Percentiles rank a stretch among this genome's conserved stretches.
Conservation (phyloP, 768 basidiomycete species). For the Lactifluus hygrophoroides region DNA sequence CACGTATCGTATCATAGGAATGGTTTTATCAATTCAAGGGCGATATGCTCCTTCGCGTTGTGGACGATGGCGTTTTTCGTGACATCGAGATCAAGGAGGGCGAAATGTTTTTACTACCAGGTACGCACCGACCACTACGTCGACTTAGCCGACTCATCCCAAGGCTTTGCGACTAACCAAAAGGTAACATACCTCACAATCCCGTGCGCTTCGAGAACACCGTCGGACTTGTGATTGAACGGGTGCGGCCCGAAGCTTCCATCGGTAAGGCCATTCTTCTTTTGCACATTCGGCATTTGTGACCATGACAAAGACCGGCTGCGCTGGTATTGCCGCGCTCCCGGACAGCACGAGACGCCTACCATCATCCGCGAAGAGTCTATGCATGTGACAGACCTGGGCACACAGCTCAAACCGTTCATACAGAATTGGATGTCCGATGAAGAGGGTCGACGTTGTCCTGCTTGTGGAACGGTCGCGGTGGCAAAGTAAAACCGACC, state of each 20-base stretch:
- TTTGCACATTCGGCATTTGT: no score
- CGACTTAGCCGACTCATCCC: neutral
- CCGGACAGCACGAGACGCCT: conserved; percentile 49
- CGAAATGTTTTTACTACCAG: conserved; percentile 93
- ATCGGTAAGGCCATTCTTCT: conserved; percentile 51
- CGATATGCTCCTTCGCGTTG: conserved; percentile 79
- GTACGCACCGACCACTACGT: conserved; percentile 25
- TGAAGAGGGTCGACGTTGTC: conserved; percentile 58
- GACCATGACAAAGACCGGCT: conserved; percentile 71
- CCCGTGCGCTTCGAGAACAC: conserved; percentile 88
- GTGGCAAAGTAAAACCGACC: conserved; percentile 38
- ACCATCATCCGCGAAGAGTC: conserved; percentile 76
- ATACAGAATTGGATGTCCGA: conserved; percentile 77
- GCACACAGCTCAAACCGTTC: conserved; percentile 86
- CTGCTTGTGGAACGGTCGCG: conserved; percentile 57
- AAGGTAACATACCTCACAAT: conserved; percentile 95
- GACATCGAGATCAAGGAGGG: conserved; percentile 91
- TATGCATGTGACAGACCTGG: conserved; percentile 86
- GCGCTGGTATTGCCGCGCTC: conserved; percentile 82
- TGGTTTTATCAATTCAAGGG: conserved; percentile 99
- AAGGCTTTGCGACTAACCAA: neutral
- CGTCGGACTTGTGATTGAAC: conserved; percentile 86
- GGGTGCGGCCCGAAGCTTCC: conserved; percentile 65
- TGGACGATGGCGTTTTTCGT: conserved; percentile 69
- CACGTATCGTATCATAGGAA: conserved; percentile 42